Evolutionary conservation across 768 basidiomycete species (phyloP).

Genomic region (Suillus hirtellus): DNA sequence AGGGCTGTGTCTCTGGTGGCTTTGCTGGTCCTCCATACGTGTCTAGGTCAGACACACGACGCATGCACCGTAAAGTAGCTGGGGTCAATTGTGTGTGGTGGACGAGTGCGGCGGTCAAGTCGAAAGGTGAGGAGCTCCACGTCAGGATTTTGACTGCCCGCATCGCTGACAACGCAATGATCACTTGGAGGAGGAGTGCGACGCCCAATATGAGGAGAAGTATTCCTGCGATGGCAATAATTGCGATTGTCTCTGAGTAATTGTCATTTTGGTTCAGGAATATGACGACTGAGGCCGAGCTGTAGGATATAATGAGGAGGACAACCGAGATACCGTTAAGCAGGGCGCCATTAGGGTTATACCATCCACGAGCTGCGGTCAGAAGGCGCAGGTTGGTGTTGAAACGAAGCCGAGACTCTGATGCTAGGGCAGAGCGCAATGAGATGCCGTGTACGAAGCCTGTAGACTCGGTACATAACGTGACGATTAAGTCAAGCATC

Average conservation of each 20-base stretch:
- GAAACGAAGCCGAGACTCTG: constrained; percentile 26
- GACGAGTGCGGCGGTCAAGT: constrained; percentile 31
- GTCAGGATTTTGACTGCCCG: constrained; percentile 26
- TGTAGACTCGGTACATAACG: constrained; percentile 30
- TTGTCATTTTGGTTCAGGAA: background rate
- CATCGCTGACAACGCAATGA: constrained; percentile 25
- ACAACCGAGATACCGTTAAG: background rate
- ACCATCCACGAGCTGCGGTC: constrained; percentile 16
- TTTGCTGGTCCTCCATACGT: constrained; percentile 13
- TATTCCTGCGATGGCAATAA: constrained; percentile 11
- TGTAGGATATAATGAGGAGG: background rate
- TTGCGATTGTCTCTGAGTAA: no score
- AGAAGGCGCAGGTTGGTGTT: constrained; percentile 22
- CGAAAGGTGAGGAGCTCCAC: constrained; percentile 35
- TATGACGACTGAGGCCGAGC: background rate
- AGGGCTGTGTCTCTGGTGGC: constrained; percentile 23
- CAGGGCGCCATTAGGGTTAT: background rate
- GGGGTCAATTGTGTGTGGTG: constrained; percentile 26
- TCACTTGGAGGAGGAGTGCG: constrained; percentile 23
- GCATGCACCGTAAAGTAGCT: constrained; percentile 27
- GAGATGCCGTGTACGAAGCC: constrained; percentile 30
- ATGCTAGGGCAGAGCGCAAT: constrained; percentile 29
- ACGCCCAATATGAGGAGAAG: constrained; percentile 31
- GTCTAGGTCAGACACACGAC: constrained; percentile 16
- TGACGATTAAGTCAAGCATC: constrained; percentile 28